Conservation (phyloP, 2,329 filamentous ascomycete species). For the Lecanicillium sp. region DNA sequence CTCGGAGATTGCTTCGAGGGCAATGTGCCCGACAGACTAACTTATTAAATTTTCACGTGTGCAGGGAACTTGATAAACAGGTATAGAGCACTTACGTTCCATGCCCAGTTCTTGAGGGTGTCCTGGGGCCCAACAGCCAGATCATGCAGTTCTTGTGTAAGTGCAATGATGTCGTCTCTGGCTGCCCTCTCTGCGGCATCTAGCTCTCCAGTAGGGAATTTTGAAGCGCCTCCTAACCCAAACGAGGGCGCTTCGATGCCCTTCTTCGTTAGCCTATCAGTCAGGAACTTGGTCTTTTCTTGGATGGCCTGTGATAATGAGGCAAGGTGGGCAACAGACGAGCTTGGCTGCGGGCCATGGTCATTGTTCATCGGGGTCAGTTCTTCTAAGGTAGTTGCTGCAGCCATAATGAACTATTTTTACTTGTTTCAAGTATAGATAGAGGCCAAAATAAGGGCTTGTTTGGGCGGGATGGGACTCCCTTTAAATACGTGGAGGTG, state of each 20-base stretch:
- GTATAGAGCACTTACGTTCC: not conserved
- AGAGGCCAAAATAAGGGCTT: too few relatives aligned
- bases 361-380: not conserved
- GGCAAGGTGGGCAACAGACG: constrained; percentile 17
- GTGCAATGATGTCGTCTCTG: constrained; percentile 19
- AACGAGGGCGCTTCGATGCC: constrained; percentile 19
- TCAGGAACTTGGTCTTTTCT: constrained; percentile 17
- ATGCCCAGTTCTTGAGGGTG: constrained; percentile 8
- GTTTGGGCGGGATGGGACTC: too few relatives aligned
- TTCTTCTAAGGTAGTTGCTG: not conserved
- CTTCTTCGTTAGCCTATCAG: constrained; percentile 15
- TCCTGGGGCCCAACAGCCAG: constrained; percentile 19
- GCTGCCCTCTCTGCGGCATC: not conserved
- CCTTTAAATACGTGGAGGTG: not conserved
- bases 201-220: constrained; percentile 16
- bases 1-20: constrained; percentile 26
- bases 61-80: not conserved
- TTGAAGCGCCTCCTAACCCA: constrained; percentile 16
- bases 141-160: constrained; percentile 20
- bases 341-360: not conserved
- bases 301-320: constrained; percentile 17
- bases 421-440: not conserved
- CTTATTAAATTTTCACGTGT: not conserved
- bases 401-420: not conserved
- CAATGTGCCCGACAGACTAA: constrained; percentile 23